Percentiles rank a stretch among this genome's conserved stretches.
Evolutionary conservation across 1,139 yeast genomes (phyloP).

Genomic region (Blastobotrys ciferrii): DNA sequence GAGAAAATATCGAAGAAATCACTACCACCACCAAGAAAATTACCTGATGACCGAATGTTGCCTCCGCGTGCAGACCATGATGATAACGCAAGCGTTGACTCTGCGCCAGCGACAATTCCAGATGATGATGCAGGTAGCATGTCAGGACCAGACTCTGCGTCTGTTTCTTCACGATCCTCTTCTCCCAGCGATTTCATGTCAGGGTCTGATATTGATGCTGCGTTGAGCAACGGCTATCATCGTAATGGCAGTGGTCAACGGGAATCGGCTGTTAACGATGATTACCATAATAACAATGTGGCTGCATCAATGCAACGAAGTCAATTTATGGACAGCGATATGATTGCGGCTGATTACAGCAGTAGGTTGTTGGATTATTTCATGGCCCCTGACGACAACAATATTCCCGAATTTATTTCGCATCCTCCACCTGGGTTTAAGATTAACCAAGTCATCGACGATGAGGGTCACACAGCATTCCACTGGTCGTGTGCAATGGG

Average conservation of each 20-base stretch:
- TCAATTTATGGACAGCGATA: slow-evolving; percentile 35
- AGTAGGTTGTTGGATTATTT: slow-evolving; percentile 50
- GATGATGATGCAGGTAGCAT: slow-evolving; percentile 10
- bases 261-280: slow-evolving; percentile 6
- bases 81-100: neutral
- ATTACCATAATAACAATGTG: slow-evolving; percentile 14
- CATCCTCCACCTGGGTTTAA: slow-evolving; percentile 79
- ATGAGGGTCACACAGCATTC: slow-evolving; percentile 92
- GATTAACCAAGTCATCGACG: slow-evolving; percentile 84
- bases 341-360: slow-evolving; percentile 42
- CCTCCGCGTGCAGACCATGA: neutral
- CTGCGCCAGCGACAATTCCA: neutral
- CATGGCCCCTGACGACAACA: slow-evolving; percentile 68
- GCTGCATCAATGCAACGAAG: slow-evolving; percentile 17
- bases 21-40: neutral
- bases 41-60: neutral
- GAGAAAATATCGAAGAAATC: neutral
- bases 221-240: slow-evolving; percentile 15
- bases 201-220: slow-evolving; percentile 33
- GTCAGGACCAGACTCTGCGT: slow-evolving; percentile 29
- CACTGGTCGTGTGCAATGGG: slow-evolving; percentile 99
- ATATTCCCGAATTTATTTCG: slow-evolving; percentile 70
- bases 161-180: slow-evolving; percentile 35
- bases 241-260: neutral
- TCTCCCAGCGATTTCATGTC: slow-evolving; percentile 37